A percentile compares a stretch with the other conserved stretches of the same genome.
Evolutionary conservation across 345 rosid genomes (phyloP).

Genomic region (Firmiana major): DNA sequence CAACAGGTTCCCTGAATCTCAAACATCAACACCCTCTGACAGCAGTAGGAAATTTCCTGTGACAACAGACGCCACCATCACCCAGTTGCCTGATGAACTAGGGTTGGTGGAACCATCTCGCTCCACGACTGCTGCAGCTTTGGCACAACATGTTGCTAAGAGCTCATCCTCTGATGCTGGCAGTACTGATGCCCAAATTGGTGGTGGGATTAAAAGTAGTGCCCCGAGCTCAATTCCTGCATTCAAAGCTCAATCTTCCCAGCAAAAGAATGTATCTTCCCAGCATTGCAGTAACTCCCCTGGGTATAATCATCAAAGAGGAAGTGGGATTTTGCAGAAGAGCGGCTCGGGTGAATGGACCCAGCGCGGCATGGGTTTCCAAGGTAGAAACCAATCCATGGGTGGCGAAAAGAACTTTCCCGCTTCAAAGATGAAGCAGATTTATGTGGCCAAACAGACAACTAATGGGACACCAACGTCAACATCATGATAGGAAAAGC

Average conservation of each 20-base stretch:
- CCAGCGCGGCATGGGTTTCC: constrained; percentile 65
- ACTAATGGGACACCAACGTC: constrained; percentile 32
- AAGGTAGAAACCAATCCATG: constrained; percentile 62
- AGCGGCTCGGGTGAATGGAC: constrained; percentile 49
- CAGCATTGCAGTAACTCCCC: constrained; percentile 45
- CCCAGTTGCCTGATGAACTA: constrained; percentile 53
- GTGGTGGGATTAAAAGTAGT: constrained; percentile 25
- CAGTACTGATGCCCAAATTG: constrained; percentile 25
- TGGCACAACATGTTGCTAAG: constrained; percentile 33
- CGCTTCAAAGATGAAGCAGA: constrained; percentile 73
- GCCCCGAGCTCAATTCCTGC: constrained; percentile 30
- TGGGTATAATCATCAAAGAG: constrained; percentile 44
- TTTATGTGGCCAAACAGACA: constrained; percentile 92
- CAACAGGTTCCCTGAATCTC: constrained; percentile 47
- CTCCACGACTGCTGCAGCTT: constrained; percentile 31
- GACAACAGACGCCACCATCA: constrained; percentile 33
- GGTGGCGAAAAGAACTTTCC: constrained; percentile 58
- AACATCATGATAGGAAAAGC: constrained; percentile 1
- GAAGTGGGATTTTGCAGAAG: constrained; percentile 40
- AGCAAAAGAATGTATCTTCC: constrained; percentile 25
- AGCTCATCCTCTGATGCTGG: constrained; percentile 32
- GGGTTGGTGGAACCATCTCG: constrained; percentile 55
- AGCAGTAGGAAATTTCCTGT: constrained; percentile 27
- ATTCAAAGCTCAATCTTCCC: constrained; percentile 40
- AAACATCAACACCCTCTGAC: constrained; percentile 40